Evolutionary conservation across 768 basidiomycete genomes (phyloP).

Genomic region (Macrolepiota dolichaula): DNA sequence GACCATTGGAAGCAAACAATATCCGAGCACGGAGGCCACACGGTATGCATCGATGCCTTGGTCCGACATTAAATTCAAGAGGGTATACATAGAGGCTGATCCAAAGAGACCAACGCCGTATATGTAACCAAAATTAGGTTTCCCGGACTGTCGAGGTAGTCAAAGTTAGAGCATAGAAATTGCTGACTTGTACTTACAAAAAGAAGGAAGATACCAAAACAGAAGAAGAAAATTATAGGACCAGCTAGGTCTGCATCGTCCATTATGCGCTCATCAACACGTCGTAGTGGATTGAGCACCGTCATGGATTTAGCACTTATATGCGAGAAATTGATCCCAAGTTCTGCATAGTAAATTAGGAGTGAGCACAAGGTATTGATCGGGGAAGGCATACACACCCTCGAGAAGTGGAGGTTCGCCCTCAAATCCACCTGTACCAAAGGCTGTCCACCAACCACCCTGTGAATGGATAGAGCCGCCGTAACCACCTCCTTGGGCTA

Average conservation of each 20-base stretch:
- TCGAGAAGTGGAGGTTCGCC: slow-evolving; percentile 94
- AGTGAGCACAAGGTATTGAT: neutral
- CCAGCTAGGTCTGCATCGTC: slow-evolving; percentile 98
- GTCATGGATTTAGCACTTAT: slow-evolving; percentile 93
- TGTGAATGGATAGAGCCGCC: slow-evolving; percentile 58
- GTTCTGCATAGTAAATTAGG: slow-evolving; percentile 48
- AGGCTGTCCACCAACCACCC: slow-evolving; percentile 92
- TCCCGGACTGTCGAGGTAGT: slow-evolving; percentile 71
- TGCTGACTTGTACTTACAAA: slow-evolving; percentile 56
- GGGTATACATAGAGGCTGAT: slow-evolving; percentile 85
- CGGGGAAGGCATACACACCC: slow-evolving; percentile 48
- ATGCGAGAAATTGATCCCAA: slow-evolving; percentile 97
- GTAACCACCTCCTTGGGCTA: slow-evolving; percentile 10
- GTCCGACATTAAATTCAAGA: slow-evolving; percentile 97
- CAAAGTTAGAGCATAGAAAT: slow-evolving; percentile 10
- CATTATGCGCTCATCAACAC: slow-evolving; percentile 91
- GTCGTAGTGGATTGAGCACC: slow-evolving; percentile 87
- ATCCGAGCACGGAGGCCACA: slow-evolving; percentile 91
- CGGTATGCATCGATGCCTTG: slow-evolving; percentile 94
- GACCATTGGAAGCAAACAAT: slow-evolving; percentile 96
- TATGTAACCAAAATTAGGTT: slow-evolving; percentile 98
- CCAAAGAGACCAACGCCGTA: slow-evolving; percentile 98
- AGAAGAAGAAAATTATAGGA: slow-evolving; percentile 91
- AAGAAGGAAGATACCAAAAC: slow-evolving; percentile 89
- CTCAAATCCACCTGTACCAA: slow-evolving; percentile 93